Conservation (phyloP, 1,284 basidiomycete species). For the Sparassis latifolia region DNA sequence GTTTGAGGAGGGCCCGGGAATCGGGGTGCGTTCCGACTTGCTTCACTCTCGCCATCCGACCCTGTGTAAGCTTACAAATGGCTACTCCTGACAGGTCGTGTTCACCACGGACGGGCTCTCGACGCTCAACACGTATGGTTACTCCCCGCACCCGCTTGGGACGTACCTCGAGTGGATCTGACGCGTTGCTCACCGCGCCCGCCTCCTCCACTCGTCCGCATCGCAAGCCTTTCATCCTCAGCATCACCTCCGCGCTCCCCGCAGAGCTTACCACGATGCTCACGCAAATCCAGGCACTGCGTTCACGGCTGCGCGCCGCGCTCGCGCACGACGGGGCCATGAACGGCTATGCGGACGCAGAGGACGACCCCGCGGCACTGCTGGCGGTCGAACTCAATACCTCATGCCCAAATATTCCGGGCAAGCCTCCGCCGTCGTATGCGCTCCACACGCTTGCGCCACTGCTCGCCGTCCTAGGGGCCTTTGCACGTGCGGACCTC, state of each 20-base stretch:
- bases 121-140: slow-evolving; percentile 75
- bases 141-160: slow-evolving; percentile 65
- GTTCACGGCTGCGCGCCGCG: slow-evolving; percentile 32
- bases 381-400: slow-evolving; percentile 71
- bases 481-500: slow-evolving; percentile 39
- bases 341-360: neutral
- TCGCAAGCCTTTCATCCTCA: slow-evolving; percentile 68
- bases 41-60: neutral
- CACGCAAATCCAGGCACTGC: slow-evolving; percentile 47
- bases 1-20: slow-evolving; percentile 52
- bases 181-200: slow-evolving; percentile 36
- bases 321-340: slow-evolving; percentile 2
- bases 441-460: slow-evolving; percentile 36
- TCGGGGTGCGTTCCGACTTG: slow-evolving; percentile 41
- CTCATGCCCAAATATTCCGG: slow-evolving; percentile 72
- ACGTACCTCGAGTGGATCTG: slow-evolving; percentile 60
- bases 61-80: neutral
- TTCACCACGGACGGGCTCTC: slow-evolving; percentile 43
- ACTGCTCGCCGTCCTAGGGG: slow-evolving; percentile 47
- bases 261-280: slow-evolving; percentile 50
- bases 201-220: slow-evolving; percentile 3
- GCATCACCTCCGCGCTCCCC: slow-evolving; percentile 57
- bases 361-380: slow-evolving; percentile 9
- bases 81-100: slow-evolving; percentile 41
- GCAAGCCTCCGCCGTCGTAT: slow-evolving; percentile 61